phyloP scores from a whole-genome alignment of 2,329 filamentous ascomycete species.

The Xylariaceae sp. region DNA sequence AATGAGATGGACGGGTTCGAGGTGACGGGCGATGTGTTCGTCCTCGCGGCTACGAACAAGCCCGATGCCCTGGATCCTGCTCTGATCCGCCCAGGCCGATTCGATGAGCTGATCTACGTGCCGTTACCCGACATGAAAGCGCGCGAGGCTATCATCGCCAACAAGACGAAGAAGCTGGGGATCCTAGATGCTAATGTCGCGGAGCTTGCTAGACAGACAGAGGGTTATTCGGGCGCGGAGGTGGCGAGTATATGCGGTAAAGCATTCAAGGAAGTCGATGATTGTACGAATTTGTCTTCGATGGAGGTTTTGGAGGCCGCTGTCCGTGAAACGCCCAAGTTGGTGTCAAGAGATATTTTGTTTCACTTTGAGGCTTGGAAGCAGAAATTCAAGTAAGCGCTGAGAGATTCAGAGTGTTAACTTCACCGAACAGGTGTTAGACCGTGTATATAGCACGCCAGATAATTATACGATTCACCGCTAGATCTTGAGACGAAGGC shows the following conservation, averaged over 20 bases:
- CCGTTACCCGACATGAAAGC: constrained; percentile 72
- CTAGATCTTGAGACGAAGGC: too few relatives aligned
- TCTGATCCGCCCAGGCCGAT: constrained; percentile 77
- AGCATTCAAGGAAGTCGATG: constrained; percentile 33
- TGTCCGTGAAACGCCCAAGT: constrained; percentile 10
- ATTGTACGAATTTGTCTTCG: constrained; percentile 2
- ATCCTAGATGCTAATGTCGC: constrained; percentile 63
- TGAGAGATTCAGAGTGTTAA: too few relatives aligned
- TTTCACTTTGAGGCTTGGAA: constrained; percentile 12
- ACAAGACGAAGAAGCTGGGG: constrained; percentile 59
- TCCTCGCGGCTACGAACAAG: constrained; percentile 88
- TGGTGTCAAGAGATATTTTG: constrained; percentile 11
- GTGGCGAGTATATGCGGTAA: constrained; percentile 53
- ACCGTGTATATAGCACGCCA: too few relatives aligned
- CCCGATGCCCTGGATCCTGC: constrained; percentile 84
- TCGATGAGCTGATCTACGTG: constrained; percentile 83
- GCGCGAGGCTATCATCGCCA: constrained; percentile 69
- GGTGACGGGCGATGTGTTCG: constrained; percentile 73
- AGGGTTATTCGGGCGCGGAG: constrained; percentile 84
- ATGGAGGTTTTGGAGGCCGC: constrained; percentile 15
- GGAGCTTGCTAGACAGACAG: constrained; percentile 58
- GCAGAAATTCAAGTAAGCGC: neutral
- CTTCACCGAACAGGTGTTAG: too few relatives aligned
- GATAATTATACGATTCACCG: too few relatives aligned
- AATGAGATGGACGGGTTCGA: constrained; percentile 98